phyloP scores from a whole-genome alignment of 805 yeast genomes.

The Candida broadrunensis region DNA sequence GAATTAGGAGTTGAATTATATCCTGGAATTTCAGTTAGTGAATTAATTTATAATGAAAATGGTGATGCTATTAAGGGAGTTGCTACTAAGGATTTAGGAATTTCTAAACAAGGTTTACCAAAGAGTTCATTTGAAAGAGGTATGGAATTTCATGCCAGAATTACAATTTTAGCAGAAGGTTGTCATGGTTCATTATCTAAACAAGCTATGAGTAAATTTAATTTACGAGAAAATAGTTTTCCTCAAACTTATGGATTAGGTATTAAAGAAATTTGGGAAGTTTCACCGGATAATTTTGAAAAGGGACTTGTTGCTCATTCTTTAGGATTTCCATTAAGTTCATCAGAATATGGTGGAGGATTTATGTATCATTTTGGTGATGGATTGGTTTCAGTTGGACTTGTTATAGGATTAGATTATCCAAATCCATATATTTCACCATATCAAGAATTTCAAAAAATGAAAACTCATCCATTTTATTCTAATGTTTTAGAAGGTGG shows the following conservation, averaged over 20 bases:
- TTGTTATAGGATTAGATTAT: conserved; percentile 94
- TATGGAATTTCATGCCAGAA: conserved; percentile 91
- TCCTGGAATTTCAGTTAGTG: conserved; percentile 85
- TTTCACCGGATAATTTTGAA: conserved; percentile 73
- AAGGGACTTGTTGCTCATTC: conserved; percentile 83
- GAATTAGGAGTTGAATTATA: conserved; percentile 91
- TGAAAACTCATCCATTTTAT: conserved; percentile 91
- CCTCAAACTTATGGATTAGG: conserved; percentile 96
- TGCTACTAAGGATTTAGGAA: conserved; percentile 92
- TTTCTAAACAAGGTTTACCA: conserved; percentile 71
- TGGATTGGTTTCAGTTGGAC: conserved; percentile 83
- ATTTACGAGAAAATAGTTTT: conserved; percentile 59
- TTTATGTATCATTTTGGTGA: conserved; percentile 97
- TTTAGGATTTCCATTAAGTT: conserved; percentile 80
- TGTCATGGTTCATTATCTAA: conserved; percentile 94
- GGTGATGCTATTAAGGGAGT: conserved; percentile 74
- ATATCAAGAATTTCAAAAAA: conserved; percentile 89
- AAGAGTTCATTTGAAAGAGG: conserved; percentile 89
- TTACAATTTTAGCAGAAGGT: conserved; percentile 94
- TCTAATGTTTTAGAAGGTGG: conserved; percentile 77
- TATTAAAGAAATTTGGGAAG: conserved; percentile 96
- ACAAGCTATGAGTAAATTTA: conserved; percentile 64
- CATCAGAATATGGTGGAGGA: conserved; percentile 90
- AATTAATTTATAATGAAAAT: conserved; percentile 57
- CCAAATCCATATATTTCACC: conserved; percentile 94